Percentiles rank a stretch among this genome's conserved stretches.
Evolutionary conservation across 2,329 filamentous ascomycete species (phyloP).

Genomic region (Fusarium tupiense): DNA sequence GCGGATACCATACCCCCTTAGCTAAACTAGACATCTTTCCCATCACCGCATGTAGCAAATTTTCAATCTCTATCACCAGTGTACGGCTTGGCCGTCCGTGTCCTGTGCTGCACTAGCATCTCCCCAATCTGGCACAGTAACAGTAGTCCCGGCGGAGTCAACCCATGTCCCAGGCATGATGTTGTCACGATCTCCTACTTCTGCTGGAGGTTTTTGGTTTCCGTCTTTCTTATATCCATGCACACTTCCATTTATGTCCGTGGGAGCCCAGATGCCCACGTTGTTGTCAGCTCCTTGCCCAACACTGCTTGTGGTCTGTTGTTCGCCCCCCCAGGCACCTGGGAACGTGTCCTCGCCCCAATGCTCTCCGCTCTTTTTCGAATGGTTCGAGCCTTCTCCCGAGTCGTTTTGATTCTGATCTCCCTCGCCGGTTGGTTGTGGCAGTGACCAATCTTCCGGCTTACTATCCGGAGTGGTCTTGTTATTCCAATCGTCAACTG

Average conservation of each 20-base stretch:
- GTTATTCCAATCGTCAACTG: constrained; percentile 3
- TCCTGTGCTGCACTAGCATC: constrained; percentile 46
- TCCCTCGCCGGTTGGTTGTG: constrained; percentile 7
- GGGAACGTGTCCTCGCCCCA: constrained; percentile 37
- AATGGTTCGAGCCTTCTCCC: constrained; percentile 27
- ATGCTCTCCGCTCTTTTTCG: constrained; percentile 29
- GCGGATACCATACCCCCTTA: constrained; percentile 29
- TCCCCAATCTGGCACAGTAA: constrained; percentile 38
- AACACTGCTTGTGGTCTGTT: constrained; percentile 4
- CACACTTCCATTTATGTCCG: not conserved
- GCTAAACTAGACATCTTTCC: constrained; percentile 28
- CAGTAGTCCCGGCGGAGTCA: not conserved
- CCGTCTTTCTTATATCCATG: not conserved
- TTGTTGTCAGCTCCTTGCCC: constrained; percentile 31
- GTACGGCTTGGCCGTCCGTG: constrained; percentile 40
- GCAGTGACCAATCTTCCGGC: not conserved
- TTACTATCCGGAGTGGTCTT: constrained; percentile 4
- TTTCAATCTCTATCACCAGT: constrained; percentile 23
- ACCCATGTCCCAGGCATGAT: constrained; percentile 49
- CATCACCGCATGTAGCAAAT: constrained; percentile 6
- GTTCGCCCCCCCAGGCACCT: constrained; percentile 1
- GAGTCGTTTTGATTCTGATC: not conserved
- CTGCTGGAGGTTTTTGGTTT: not conserved
- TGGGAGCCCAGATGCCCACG: constrained; percentile 18
- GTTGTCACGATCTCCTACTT: constrained; percentile 36